Conservation (phyloP, 306 rosid species). For the Glycine soja region DNA sequence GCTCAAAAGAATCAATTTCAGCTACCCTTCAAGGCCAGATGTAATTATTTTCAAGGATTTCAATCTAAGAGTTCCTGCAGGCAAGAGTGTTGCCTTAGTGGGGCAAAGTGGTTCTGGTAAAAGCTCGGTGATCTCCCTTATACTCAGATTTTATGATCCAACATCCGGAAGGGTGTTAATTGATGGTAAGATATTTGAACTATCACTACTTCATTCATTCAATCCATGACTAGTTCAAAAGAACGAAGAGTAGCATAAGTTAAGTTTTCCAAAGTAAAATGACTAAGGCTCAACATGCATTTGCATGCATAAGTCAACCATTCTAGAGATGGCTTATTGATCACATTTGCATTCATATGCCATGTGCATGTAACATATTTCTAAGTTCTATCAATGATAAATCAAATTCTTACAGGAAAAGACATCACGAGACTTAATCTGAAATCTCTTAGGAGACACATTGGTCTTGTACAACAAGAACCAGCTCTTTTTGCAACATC, state of each 20-base stretch:
- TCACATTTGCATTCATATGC: not conserved
- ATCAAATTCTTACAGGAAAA: slow-evolving; percentile 69
- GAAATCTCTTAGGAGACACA: slow-evolving; percentile 81
- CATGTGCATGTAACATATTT: not conserved
- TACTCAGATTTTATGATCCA: slow-evolving; percentile 93
- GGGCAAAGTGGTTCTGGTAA: slow-evolving; percentile 99
- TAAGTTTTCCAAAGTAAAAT: slow-evolving; percentile 14
- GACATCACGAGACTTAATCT: slow-evolving; percentile 75
- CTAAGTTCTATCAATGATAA: slow-evolving; percentile 37
- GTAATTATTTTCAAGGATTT: slow-evolving; percentile 84
- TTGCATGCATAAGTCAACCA: not conserved
- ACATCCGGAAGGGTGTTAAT: slow-evolving; percentile 77
- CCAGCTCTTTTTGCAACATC: slow-evolving; percentile 94
- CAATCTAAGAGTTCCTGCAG: slow-evolving; percentile 73
- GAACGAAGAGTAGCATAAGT: not conserved
- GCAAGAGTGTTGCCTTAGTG: slow-evolving; percentile 82
- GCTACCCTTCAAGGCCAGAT: slow-evolving; percentile 94
- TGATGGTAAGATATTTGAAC: slow-evolving; percentile 70
- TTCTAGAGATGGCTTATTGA: not conserved
- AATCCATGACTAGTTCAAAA: not conserved
- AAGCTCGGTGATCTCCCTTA: slow-evolving; percentile 90
- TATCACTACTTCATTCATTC: slow-evolving; percentile 1
- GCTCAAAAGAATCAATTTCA: slow-evolving; percentile 73
- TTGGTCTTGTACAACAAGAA: slow-evolving; percentile 95
- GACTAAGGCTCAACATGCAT: not conserved